Evolutionary conservation across 2,329 filamentous ascomycete species (phyloP).

Genomic region (Gaeumannomyces tritici): DNA sequence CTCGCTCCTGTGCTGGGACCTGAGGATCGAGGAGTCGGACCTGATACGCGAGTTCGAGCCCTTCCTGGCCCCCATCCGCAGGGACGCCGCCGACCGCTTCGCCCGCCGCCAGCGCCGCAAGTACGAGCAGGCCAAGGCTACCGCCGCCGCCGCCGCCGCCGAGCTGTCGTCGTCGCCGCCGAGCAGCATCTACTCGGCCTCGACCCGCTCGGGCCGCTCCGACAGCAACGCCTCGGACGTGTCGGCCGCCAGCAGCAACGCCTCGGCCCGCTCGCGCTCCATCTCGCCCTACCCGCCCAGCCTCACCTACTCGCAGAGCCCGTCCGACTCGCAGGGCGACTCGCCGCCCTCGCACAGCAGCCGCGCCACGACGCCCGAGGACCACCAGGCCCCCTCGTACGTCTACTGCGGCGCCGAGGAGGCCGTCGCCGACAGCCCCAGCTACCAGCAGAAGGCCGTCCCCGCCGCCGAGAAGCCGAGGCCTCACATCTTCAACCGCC

Average conservation of each 20-base stretch:
- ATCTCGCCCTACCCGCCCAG: constrained; percentile 35
- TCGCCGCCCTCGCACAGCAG: constrained; percentile 23
- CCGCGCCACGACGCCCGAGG: constrained; percentile 38
- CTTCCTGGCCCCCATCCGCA: constrained; percentile 79
- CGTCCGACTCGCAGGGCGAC: not conserved
- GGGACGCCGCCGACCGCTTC: constrained; percentile 41
- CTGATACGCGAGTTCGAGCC: constrained; percentile 79
- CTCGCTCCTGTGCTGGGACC: constrained; percentile 89
- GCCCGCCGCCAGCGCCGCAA: constrained; percentile 37
- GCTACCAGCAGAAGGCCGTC: too few relatives aligned
- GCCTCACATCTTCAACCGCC: constrained; percentile 1
- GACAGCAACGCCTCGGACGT: constrained; percentile 38
- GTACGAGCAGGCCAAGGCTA: constrained; percentile 17
- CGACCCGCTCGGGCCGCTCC: constrained; percentile 34
- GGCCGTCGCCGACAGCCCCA: not conserved
- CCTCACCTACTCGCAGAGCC: constrained; percentile 29
- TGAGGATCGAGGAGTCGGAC: constrained; percentile 75
- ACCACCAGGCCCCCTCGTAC: constrained; percentile 25
- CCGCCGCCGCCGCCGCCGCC: constrained; percentile 6
- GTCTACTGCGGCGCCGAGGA: constrained; percentile 15
- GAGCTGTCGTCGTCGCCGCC: constrained; percentile 12
- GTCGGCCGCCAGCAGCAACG: constrained; percentile 33
- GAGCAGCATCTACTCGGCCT: constrained; percentile 29
- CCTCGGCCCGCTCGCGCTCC: constrained; percentile 25
- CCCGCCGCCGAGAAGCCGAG: not conserved